phyloP scores from a whole-genome alignment of 805 yeast species.

The Zygotorulaspora chibaensis region DNA sequence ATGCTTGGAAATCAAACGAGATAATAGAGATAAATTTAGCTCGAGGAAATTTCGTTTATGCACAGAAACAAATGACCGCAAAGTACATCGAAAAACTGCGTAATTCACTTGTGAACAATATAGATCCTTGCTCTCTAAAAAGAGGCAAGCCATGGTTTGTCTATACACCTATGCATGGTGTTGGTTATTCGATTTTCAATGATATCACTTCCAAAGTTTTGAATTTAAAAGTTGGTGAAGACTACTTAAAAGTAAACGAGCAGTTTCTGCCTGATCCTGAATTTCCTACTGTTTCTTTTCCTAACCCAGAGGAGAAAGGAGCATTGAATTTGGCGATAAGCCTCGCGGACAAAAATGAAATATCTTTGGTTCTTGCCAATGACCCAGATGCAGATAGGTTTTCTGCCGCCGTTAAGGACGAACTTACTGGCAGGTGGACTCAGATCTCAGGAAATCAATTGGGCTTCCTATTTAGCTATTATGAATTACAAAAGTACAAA shows the following conservation, averaged over 20 bases:
- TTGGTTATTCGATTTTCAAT: slow-evolving; percentile 63
- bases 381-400: slow-evolving; percentile 98
- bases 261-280: slow-evolving; percentile 79
- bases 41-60: slow-evolving; percentile 34
- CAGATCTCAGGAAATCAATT: slow-evolving; percentile 91
- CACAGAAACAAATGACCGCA: slow-evolving; percentile 41
- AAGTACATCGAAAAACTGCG: slow-evolving; percentile 39
- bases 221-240: slow-evolving; percentile 36
- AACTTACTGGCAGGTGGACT: slow-evolving; percentile 47
- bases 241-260: slow-evolving; percentile 45
- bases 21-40: slow-evolving; percentile 35
- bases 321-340: slow-evolving; percentile 71
- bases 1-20: slow-evolving; percentile 45
- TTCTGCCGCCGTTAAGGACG: slow-evolving; percentile 61
- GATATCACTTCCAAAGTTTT: slow-evolving; percentile 33
- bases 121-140: background rate
- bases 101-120: slow-evolving; percentile 31
- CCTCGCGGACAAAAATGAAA: slow-evolving; percentile 44
- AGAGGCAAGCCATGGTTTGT: slow-evolving; percentile 45
- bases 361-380: slow-evolving; percentile 69
- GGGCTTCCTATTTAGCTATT: slow-evolving; percentile 78
- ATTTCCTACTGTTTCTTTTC: slow-evolving; percentile 82
- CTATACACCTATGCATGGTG: slow-evolving; percentile 96
- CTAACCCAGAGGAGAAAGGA: slow-evolving; percentile 95
- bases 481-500: slow-evolving; percentile 40